phyloP scores from a whole-genome alignment of 345 rosid species.

The Euphorbia tirucalli region DNA sequence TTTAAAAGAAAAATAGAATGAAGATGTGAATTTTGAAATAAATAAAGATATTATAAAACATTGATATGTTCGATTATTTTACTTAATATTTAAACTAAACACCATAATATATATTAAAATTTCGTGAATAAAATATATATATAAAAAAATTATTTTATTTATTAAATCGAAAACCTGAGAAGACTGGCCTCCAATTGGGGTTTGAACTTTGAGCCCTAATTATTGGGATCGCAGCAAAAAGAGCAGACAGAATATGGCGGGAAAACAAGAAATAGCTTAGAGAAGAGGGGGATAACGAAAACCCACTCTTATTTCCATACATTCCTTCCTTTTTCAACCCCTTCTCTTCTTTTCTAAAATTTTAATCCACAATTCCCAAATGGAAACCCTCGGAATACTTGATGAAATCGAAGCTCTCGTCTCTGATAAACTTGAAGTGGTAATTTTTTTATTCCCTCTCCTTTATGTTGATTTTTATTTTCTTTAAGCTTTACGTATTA shows the following conservation, averaged over 20 bases:
- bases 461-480: neutral
- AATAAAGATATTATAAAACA: too few relatives aligned
- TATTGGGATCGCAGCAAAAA: too few relatives aligned
- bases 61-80: too few relatives aligned
- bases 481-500: neutral
- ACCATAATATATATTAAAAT: too few relatives aligned
- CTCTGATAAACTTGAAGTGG: slow-evolving; percentile 81
- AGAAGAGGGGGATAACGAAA: neutral
- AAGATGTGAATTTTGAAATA: too few relatives aligned
- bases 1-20: too few relatives aligned
- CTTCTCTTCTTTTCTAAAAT: neutral
- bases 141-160: too few relatives aligned
- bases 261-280: neutral
- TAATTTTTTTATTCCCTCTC: slow-evolving; percentile 23
- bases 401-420: slow-evolving; percentile 71
- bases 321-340: neutral
- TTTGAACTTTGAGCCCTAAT: too few relatives aligned
- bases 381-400: slow-evolving; percentile 68
- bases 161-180: too few relatives aligned
- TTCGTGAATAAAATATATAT: too few relatives aligned
- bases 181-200: too few relatives aligned
- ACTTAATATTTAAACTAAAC: too few relatives aligned
- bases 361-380: slow-evolving; percentile 13
- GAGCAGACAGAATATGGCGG: slow-evolving; percentile 1
- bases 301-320: neutral